Base-by-base conservation (phyloP, 2,329 filamentous ascomycete species). In the Trichoderma koningiopsis region DNA sequence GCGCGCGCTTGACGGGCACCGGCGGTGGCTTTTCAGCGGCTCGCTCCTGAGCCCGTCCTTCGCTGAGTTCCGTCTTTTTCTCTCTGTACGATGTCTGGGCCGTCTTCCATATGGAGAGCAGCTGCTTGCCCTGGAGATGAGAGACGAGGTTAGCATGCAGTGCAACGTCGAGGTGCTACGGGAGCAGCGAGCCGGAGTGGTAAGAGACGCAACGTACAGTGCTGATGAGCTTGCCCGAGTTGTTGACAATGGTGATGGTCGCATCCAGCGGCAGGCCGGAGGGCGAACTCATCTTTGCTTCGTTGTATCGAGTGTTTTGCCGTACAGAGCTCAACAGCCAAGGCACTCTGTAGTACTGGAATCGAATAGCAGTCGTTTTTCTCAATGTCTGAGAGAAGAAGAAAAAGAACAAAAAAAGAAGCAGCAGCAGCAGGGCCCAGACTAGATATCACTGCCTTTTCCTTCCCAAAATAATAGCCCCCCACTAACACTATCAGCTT, bases 31-130 rank as follows among this genome's bases (percentile, higher is more conserved):
- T 49, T 29, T 68, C 65, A 43, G 56, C 65, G 4, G 90, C 85
- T 75, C 90, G 89, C 75, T 89, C 87, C 56, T 84, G 74, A n/a
- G 78, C 77, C 16, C 82, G 82, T 73, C 92, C 88, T 24, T 90
- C 88, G 78, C 89, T 89, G 74, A 97, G 86, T 74, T 94, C 89
- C 7, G 92, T 91, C 79, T 96, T 97, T 77, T 92, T 92, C 76
- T 97, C 93, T 69, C 90, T 87, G 81, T 98, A 98, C 70, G 92
- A 92, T 66, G 90, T 89, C 78, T 93, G 93, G 72, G 94, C 95
- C 78, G 97, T 94, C 79, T 93, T 97, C 85, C 97, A 96, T 77
- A 97, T 91, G 77, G 89, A 91, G 76, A 96, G 88, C 29, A 98
- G 84, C 75, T 97, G 92, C 82, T 96, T 97, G 77, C 93, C 93